Conservation (phyloP, 1,284 basidiomycete genomes). For the Leucoagaricus sp. region DNA sequence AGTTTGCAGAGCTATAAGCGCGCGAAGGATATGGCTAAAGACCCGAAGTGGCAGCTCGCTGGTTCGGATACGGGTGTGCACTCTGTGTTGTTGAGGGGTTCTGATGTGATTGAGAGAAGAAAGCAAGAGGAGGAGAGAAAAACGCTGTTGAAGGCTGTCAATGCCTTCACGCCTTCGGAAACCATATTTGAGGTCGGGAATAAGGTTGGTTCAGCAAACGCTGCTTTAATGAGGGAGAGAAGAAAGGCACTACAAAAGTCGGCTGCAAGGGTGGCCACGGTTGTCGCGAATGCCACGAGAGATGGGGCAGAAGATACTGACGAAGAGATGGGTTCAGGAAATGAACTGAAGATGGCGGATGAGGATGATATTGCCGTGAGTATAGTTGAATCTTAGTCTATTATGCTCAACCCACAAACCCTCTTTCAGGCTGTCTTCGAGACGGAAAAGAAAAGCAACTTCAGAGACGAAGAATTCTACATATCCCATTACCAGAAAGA, state of each 20-base stretch:
- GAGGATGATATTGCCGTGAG: constrained; percentile 76
- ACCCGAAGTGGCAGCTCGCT: constrained; percentile 70
- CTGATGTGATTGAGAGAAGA: constrained; percentile 34
- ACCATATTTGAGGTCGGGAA: constrained; percentile 92
- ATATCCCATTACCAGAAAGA: constrained; percentile 91
- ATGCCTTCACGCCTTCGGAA: constrained; percentile 83
- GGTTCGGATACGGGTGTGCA: constrained; percentile 71
- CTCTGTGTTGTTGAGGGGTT: constrained; percentile 57
- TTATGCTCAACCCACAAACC: too few relatives aligned
- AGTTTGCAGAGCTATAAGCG: constrained; percentile 84
- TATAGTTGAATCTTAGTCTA: too few relatives aligned
- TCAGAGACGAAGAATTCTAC: constrained; percentile 87
- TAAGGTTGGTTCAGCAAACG: constrained; percentile 68
- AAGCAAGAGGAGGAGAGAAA: constrained; percentile 60
- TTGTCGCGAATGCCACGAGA: constrained; percentile 39
- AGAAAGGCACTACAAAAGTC: constrained; percentile 78
- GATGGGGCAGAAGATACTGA: constrained; percentile 38
- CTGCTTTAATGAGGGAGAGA: constrained; percentile 87
- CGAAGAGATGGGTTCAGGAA: constrained; percentile 10
- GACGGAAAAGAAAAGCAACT: constrained; percentile 56
- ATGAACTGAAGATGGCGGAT: constrained; percentile 67
- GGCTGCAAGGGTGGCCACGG: constrained; percentile 43
- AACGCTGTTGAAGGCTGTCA: constrained; percentile 74
- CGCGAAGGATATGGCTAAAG: constrained; percentile 86
- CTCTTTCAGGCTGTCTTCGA: constrained; percentile 72